Evolutionary conservation across 768 basidiomycete genomes (phyloP).

Genomic region (Trichaptum fuscoviolaceum): DNA sequence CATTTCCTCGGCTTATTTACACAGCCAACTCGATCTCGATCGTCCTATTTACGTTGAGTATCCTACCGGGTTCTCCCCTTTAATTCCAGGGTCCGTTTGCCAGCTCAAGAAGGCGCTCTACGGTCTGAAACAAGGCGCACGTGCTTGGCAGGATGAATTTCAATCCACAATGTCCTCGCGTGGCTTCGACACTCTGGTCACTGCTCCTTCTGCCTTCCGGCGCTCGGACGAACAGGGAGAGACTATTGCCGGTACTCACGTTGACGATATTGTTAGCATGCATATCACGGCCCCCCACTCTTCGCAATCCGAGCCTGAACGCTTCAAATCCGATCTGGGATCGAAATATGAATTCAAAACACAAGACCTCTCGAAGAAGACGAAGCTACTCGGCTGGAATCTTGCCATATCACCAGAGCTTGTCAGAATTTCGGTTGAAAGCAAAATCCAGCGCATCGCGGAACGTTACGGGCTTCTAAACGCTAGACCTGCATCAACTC

Average conservation of each 20-base stretch:
- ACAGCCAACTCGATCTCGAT: slow-evolving; percentile 17
- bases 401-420: slow-evolving; percentile 30
- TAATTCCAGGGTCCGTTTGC: slow-evolving; percentile 11
- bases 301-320: slow-evolving; percentile 9
- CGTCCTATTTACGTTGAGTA: slow-evolving; percentile 15
- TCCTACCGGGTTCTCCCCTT: background rate
- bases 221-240: slow-evolving; percentile 10
- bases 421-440: slow-evolving; percentile 16
- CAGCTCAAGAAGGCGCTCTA: slow-evolving; percentile 25
- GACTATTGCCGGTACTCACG: slow-evolving; percentile 28
- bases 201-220: slow-evolving; percentile 31
- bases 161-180: slow-evolving; percentile 22
- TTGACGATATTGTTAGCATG: slow-evolving; percentile 31
- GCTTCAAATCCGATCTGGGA: slow-evolving; percentile 25
- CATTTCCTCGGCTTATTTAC: slow-evolving; percentile 35
- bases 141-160: slow-evolving; percentile 31
- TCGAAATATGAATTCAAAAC: slow-evolving; percentile 23
- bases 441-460: slow-evolving; percentile 22
- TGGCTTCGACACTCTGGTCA: slow-evolving; percentile 25
- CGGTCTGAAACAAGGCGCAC: slow-evolving; percentile 31
- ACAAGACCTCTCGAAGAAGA: slow-evolving; percentile 27
- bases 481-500: slow-evolving; percentile 15
- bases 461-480: slow-evolving; percentile 19
- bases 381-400: slow-evolving; percentile 25
- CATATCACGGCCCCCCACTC: slow-evolving; percentile 24